A percentile compares a stretch with the other conserved stretches of the same genome.
phyloP scores from a whole-genome alignment of 441 rosid species.

The Adansonia grandidieri region DNA sequence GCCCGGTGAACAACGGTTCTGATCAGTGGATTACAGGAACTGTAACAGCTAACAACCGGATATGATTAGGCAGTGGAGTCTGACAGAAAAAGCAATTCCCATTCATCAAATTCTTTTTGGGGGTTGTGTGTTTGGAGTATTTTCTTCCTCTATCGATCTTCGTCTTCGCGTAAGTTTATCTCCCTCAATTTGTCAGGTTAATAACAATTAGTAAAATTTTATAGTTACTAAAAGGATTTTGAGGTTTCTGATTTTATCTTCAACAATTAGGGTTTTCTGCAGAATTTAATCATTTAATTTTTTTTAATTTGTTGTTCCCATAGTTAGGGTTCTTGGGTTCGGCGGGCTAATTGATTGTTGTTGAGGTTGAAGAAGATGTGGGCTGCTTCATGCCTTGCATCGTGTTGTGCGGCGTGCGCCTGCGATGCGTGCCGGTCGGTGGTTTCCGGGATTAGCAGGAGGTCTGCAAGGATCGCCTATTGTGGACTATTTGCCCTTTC shows the following conservation, averaged over 20 bases:
- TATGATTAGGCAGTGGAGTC: background rate
- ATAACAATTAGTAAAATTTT: background rate
- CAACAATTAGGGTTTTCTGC: background rate
- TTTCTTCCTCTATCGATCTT: background rate
- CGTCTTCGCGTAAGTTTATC: background rate
- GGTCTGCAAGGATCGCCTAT: conserved; percentile 92
- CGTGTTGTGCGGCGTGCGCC: conserved; percentile 93
- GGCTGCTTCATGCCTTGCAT: conserved; percentile 92
- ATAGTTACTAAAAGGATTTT: background rate
- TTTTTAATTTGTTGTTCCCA: background rate
- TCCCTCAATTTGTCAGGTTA: conserved; percentile 21
- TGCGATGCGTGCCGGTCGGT: conserved; percentile 90
- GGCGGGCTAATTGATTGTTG: conserved; percentile 12
- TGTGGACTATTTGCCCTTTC: conserved; percentile 92
- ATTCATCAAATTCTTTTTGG: background rate
- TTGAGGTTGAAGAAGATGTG: conserved; percentile 54
- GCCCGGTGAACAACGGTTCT: background rate
- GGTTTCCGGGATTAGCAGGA: conserved; percentile 84
- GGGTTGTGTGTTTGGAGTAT: background rate
- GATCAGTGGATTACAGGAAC: background rate
- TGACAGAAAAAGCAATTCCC: background rate
- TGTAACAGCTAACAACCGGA: background rate
- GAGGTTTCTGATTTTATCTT: background rate
- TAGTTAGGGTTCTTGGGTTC: conserved; percentile 18
- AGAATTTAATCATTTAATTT: conserved; percentile 6